These are phyloP conservation scores for Xylariaceae sp. DNA, from an alignment of 2,329 filamentous ascomycete genomes.

Conservation along the genomic window DNA sequence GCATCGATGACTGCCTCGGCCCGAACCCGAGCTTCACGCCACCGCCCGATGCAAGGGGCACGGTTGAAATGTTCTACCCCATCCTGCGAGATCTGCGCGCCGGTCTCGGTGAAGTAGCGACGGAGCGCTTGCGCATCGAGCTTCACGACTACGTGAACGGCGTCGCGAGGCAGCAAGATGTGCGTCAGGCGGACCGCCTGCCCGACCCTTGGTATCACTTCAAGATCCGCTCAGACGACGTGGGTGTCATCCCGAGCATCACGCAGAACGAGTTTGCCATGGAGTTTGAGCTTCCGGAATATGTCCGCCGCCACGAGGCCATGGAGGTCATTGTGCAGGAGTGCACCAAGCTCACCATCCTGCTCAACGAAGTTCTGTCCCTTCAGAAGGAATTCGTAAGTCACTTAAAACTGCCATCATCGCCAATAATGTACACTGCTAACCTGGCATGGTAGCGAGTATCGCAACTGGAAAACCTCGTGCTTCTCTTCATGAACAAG, in stretches of 20 bases:
- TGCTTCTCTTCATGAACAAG: constrained; percentile 24
- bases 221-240: constrained; percentile 23
- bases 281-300: constrained; percentile 25
- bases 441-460: constrained; percentile 23
- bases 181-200: constrained; percentile 18
- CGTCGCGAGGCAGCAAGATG: constrained; percentile 21
- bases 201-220: constrained; percentile 26
- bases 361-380: constrained; percentile 25
- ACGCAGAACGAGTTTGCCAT: constrained; percentile 27
- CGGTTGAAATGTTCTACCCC: constrained; percentile 24
- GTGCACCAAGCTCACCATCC: constrained; percentile 22
- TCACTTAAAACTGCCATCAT: no score
- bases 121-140: constrained; percentile 20
- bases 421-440: no score
- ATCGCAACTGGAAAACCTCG: constrained; percentile 24
- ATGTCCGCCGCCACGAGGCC: constrained; percentile 21
- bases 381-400: constrained; percentile 29
- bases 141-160: constrained; percentile 26
- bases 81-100: constrained; percentile 22
- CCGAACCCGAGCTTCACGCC: constrained; percentile 4
- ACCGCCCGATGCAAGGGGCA: constrained; percentile 14
- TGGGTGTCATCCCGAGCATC: constrained; percentile 25
- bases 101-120: constrained; percentile 15
- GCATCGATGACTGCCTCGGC: constrained; percentile 23
- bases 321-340: constrained; percentile 23